phyloP scores from a whole-genome alignment of 352 stramenopile species.

The Pythium plurisporium region DNA sequence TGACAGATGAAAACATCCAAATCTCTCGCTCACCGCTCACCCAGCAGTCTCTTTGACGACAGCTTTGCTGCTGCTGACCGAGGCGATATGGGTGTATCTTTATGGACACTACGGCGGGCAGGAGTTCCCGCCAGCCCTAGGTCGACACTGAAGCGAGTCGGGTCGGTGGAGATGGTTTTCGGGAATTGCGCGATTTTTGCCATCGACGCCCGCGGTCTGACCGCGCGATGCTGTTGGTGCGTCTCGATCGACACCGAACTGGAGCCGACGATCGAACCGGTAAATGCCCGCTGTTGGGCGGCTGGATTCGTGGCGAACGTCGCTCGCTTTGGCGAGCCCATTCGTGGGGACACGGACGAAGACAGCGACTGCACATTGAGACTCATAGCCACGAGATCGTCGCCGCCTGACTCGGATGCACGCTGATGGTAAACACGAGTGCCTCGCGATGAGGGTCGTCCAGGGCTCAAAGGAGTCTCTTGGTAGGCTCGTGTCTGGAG shows the following conservation, averaged over 20 bases:
- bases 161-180: neutral
- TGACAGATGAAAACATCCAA: too few relatives aligned
- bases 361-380: neutral
- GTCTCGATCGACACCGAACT: neutral
- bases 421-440: conserved; percentile 11
- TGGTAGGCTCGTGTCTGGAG: conserved; percentile 11
- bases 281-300: neutral
- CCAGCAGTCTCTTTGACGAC: neutral
- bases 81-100: neutral
- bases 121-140: neutral
- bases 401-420: neutral
- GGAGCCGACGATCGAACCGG: neutral
- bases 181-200: neutral
- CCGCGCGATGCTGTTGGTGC: neutral
- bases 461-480: neutral
- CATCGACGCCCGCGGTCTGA: neutral
- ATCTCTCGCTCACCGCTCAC: too few relatives aligned
- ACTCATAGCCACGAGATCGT: conserved; percentile 8
- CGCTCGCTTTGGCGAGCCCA: neutral
- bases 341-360: neutral
- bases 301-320: too few relatives aligned
- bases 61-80: neutral
- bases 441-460: conserved; percentile 1
- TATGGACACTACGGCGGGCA: conserved; percentile 1
- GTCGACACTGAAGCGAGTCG: neutral